These are phyloP conservation scores for Vinca minor DNA, from an alignment of 257 asterid genomes.

Conservation along the genomic window DNA sequence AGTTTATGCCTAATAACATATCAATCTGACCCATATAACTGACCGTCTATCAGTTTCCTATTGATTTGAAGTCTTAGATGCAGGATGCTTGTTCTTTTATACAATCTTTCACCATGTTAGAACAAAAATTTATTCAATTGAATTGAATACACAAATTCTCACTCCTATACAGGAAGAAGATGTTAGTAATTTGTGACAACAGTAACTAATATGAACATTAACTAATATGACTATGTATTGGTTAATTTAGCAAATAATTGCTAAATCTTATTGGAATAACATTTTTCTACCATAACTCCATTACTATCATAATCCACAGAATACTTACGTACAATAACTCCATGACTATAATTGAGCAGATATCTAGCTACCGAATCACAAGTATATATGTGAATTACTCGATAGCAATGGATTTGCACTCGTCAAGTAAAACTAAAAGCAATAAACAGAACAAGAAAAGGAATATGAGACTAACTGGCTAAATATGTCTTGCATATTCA, in stretches of 20 bases:
- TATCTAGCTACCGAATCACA: not conserved
- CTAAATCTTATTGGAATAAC: not conserved
- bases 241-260: not conserved
- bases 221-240: too few relatives aligned
- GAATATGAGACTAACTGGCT: conserved; percentile 51
- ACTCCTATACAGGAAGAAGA: not conserved
- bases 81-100: not conserved
- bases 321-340: not conserved
- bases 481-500: conserved; percentile 83
- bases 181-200: not conserved
- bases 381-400: not conserved
- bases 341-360: not conserved
- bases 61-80: too few relatives aligned
- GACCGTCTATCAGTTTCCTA: not conserved
- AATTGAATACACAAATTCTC: not conserved
- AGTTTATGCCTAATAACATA: too few relatives aligned
- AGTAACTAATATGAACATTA: not conserved
- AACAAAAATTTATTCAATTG: not conserved
- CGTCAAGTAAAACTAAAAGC: not conserved
- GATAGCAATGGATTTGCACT: not conserved
- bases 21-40: not conserved
- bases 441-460: not conserved
- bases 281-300: not conserved
- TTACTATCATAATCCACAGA: not conserved
- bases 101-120: not conserved